Evolutionary conservation across 305 asterid species (phyloP).

Genomic region (Fraxinus ornus): DNA sequence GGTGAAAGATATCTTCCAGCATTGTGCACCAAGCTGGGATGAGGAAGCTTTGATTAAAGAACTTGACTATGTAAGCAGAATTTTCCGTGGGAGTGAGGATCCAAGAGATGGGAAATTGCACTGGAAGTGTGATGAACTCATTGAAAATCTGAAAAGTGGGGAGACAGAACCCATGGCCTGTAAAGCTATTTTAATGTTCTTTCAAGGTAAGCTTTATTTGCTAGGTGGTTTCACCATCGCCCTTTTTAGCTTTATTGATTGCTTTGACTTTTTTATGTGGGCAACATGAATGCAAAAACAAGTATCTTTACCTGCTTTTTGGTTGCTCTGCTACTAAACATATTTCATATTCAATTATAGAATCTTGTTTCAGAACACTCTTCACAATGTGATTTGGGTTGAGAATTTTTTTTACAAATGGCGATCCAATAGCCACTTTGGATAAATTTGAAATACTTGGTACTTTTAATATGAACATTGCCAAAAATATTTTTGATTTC

Average conservation of each 20-base stretch:
- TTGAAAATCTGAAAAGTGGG: slow-evolving; percentile 68
- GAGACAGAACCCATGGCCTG: slow-evolving; percentile 62
- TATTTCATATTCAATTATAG: background rate
- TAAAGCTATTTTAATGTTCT: slow-evolving; percentile 62
- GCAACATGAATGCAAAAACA: background rate
- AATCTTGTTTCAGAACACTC: background rate
- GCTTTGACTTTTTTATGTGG: background rate
- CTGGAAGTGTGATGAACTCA: slow-evolving; percentile 83
- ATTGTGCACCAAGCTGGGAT: slow-evolving; percentile 94
- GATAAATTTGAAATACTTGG: background rate
- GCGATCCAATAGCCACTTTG: background rate
- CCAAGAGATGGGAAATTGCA: slow-evolving; percentile 63
- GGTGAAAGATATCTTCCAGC: slow-evolving; percentile 92
- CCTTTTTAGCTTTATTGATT: slow-evolving; percentile 1
- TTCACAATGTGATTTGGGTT: background rate
- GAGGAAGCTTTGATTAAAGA: slow-evolving; percentile 75
- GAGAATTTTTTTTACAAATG: no score
- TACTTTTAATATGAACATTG: background rate
- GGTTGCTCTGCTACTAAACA: slow-evolving; percentile 8
- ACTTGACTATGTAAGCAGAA: slow-evolving; percentile 79
- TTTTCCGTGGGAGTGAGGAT: slow-evolving; percentile 84
- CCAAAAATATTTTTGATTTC: background rate
- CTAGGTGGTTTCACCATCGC: slow-evolving; percentile 5
- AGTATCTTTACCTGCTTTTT: background rate
- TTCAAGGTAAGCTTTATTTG: slow-evolving; percentile 59